Conservation (phyloP, 1,284 basidiomycete genomes). For the Mycena citricolor region DNA sequence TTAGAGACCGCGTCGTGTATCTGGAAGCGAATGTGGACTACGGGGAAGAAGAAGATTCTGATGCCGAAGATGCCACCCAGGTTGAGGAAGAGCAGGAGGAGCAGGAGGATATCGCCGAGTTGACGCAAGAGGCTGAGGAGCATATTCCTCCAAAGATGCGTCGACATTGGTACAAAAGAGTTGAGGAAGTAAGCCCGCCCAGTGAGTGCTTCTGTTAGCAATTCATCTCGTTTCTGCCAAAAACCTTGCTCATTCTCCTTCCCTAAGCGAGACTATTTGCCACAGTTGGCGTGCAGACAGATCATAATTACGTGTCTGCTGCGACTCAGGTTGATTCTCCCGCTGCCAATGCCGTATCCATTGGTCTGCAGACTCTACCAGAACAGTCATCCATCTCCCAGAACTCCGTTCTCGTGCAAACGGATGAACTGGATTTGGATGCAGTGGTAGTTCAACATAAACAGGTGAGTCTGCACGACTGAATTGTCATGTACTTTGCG, state of each 20-base stretch:
- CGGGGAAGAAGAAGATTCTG: constrained; percentile 35
- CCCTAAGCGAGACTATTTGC: constrained; percentile 28
- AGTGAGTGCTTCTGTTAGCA: constrained; percentile 34
- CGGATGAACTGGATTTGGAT: constrained; percentile 23
- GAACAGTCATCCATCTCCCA: constrained; percentile 25
- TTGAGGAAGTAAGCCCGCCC: constrained; percentile 38
- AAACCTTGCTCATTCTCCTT: constrained; percentile 11
- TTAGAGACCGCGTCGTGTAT: constrained; percentile 54
- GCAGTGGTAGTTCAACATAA: too few species aligned
- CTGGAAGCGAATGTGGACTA: constrained; percentile 49
- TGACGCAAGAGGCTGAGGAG: constrained; percentile 32
- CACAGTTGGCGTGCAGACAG: constrained; percentile 29
- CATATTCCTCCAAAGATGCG: constrained; percentile 59
- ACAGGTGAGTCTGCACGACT: too few species aligned
- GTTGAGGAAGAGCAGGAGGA: constrained; percentile 37
- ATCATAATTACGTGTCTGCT: constrained; percentile 22
- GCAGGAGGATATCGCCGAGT: constrained; percentile 25
- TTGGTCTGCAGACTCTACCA: constrained; percentile 29
- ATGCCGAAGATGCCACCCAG: constrained; percentile 39
- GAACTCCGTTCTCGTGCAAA: constrained; percentile 24
- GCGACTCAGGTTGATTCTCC: constrained; percentile 22
- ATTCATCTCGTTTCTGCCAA: constrained; percentile 10
- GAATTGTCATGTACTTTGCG: neutral
- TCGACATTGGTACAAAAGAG: constrained; percentile 50
- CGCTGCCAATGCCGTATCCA: constrained; percentile 14